Percentiles rank a stretch among this genome's conserved stretches.
These are phyloP conservation scores for Theileria annulata DNA, from an alignment of 169 alveolate species.

Conservation along the genomic window DNA sequence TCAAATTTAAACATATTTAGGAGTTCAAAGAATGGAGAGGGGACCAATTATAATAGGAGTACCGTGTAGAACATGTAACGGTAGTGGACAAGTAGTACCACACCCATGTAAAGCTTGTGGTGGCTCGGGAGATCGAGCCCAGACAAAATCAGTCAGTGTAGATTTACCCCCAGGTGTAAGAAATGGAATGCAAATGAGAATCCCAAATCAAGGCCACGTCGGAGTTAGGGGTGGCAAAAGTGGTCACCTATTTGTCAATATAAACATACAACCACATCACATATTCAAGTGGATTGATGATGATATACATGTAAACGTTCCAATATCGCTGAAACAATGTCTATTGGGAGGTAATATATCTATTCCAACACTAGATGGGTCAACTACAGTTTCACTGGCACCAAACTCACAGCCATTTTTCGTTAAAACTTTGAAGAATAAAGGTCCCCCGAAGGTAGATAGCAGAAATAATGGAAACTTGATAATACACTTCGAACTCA, in stretches of 20 bases:
- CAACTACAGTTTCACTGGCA: constrained; percentile 68
- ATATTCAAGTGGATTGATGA: constrained; percentile 85
- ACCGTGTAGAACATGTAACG: constrained; percentile 86
- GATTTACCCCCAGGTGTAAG: constrained; percentile 83
- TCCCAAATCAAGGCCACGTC: constrained; percentile 85
- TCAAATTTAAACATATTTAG: constrained; percentile 8
- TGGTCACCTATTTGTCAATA: constrained; percentile 84
- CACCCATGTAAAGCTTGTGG: constrained; percentile 82
- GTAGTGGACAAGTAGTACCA: constrained; percentile 80
- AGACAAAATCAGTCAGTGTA: constrained; percentile 76
- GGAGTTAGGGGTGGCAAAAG: constrained; percentile 83
- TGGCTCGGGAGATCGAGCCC: constrained; percentile 81
- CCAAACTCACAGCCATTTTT: constrained; percentile 81
- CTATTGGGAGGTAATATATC: constrained; percentile 82
- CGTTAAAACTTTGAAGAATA: constrained; percentile 75
- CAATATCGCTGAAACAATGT: constrained; percentile 81
- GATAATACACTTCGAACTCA: constrained; percentile 78
- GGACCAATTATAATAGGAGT: constrained; percentile 85
- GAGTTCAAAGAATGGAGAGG: constrained; percentile 80
- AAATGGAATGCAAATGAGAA: constrained; percentile 83
- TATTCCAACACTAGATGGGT: constrained; percentile 81
- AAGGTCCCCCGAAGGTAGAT: constrained; percentile 84
- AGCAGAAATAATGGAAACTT: constrained; percentile 79
- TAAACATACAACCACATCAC: constrained; percentile 82
- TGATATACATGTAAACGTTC: constrained; percentile 85